phyloP scores from a whole-genome alignment of 163 green algal genomes.

The Volvox carteri region DNA sequence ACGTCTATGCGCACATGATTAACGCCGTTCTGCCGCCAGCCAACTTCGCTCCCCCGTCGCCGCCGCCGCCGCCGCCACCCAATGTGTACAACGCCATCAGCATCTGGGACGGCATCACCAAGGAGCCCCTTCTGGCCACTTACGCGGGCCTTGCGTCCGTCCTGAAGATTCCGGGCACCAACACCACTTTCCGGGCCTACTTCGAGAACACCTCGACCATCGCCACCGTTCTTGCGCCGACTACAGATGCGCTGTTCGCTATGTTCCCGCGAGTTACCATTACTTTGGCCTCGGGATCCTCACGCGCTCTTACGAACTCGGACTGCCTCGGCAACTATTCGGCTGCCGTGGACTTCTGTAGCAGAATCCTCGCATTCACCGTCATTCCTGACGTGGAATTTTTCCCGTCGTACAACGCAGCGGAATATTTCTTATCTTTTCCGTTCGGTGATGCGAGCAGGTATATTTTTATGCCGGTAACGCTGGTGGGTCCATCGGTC shows the following conservation, averaged over 20 bases:
- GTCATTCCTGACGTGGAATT: conserved; percentile 7
- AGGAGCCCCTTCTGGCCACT: neutral
- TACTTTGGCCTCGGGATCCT: no score
- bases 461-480: no score
- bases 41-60: neutral
- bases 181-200: neutral
- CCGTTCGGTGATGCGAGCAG: no score
- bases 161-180: neutral
- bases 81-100: neutral
- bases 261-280: neutral
- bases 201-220: neutral
- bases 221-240: neutral
- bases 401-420: conserved; percentile 17
- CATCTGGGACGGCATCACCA: neutral
- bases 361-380: neutral
- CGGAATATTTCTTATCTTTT: no score
- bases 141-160: neutral
- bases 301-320: no score
- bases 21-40: neutral
- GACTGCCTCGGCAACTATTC: conserved; percentile 14
- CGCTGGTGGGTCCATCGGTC: no score
- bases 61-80: conserved; percentile 1
- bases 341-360: neutral
- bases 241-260: neutral
- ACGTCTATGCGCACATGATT: conserved; percentile 2